Percentiles rank a stretch among this genome's conserved stretches.
Conservation (phyloP, 2,329 filamentous ascomycete genomes). For the Simplicillium aogashimaense region DNA sequence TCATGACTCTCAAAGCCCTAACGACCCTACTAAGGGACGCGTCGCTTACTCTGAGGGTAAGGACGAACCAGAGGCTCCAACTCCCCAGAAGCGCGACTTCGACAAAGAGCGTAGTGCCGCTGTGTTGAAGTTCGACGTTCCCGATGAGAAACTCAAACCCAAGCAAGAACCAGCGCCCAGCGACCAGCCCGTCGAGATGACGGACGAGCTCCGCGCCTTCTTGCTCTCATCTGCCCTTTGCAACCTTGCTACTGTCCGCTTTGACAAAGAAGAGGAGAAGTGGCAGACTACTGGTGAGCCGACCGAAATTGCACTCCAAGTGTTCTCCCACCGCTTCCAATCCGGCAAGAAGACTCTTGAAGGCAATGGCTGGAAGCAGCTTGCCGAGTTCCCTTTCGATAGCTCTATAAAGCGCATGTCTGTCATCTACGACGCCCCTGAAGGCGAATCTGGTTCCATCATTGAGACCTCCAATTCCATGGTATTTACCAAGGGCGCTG, state of each 20-base stretch:
- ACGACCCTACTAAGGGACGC: constrained; percentile 48
- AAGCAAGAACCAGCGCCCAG: constrained; percentile 24
- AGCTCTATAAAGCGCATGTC: constrained; percentile 73
- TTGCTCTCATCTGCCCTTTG: constrained; percentile 51
- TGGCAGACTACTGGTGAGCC: constrained; percentile 64
- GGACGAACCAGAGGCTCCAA: constrained; percentile 19
- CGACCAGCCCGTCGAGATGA: constrained; percentile 27
- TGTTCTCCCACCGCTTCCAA: constrained; percentile 61
- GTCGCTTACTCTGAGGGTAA: constrained; percentile 35
- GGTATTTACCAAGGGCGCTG: constrained; percentile 53
- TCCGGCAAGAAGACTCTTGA: constrained; percentile 44
- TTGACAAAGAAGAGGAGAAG: constrained; percentile 39
- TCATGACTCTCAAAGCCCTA: constrained; percentile 49
- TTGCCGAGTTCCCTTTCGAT: constrained; percentile 71
- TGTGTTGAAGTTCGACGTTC: constrained; percentile 53
- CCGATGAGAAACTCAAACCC: constrained; percentile 40
- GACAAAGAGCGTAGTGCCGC: constrained; percentile 50
- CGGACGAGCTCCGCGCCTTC: constrained; percentile 39
- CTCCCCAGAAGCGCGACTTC: constrained; percentile 40
- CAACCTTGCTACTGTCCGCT: constrained; percentile 52
- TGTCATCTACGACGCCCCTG: constrained; percentile 53
- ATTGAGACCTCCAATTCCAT: constrained; percentile 34
- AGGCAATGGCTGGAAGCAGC: constrained; percentile 46
- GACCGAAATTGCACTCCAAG: constrained; percentile 68
- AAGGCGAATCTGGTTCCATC: constrained; percentile 25